Base-by-base conservation (phyloP, 805 yeast species). In the Grigorovia humatica region DNA sequence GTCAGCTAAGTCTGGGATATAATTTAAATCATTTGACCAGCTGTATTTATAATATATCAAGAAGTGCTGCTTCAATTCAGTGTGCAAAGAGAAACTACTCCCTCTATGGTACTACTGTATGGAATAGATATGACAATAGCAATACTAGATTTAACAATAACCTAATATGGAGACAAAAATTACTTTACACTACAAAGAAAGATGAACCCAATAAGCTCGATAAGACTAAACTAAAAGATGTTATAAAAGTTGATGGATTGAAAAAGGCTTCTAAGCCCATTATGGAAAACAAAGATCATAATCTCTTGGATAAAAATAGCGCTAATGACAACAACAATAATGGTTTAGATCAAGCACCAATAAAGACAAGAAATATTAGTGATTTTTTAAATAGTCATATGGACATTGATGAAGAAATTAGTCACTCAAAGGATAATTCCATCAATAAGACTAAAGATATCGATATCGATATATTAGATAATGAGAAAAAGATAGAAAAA, bases 141-240 rank as follows among this genome's bases (percentile, higher is more conserved):
- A 48, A 42, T 32, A 42, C 38, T 18, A 48, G 50, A 19, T 48
- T 40, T n/a, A n/a, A 20, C 9, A 40, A 48, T 27, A 48, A 48
- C 41, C 18, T 42, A 12, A 4, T 20, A 15, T 48, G 50, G 50
- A 48, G 50, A 27, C 27, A 48, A 19, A 48, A 32, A 32, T 41
- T 48, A 12, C 42, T 41, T 27, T 41, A 43, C 4, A 40, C 50
- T 27, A 6, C n/a, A 13, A 47, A 46, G 12, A 23, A 32, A 13
- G 30, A 27, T 17, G 42, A 35, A 13, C 17, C 42, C 2, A 43
- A 3, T 12, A 43, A 27, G 2, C 20, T 1, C 3, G 40, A 46
- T 40, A 46, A 46, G 13, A 23, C 27, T 23, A 11, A 42, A 11
- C 5, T 43, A 6, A 27, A 42, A 9, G 44, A 40, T 3, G 18